A percentile compares a stretch with the other conserved stretches of the same genome.
Conservation (phyloP, 345 rosid species). For the Acer campestre region DNA sequence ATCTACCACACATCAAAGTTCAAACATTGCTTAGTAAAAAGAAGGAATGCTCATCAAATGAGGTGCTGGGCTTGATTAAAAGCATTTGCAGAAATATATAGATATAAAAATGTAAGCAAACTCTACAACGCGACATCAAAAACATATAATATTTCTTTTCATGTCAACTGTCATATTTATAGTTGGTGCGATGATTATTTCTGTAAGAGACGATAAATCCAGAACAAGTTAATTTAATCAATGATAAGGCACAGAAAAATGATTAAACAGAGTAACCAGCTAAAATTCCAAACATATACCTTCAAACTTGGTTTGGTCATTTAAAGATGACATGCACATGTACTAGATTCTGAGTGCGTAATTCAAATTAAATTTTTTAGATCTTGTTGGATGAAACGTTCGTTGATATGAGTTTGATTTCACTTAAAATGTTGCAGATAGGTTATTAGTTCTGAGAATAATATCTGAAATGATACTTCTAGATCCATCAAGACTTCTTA, state of each 20-base stretch:
- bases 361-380: too few species aligned
- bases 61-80: not conserved
- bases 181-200: not conserved
- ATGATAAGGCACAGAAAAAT: not conserved
- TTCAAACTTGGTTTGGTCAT: not conserved
- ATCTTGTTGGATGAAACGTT: too few species aligned
- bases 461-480: not conserved
- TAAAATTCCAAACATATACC: not conserved
- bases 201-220: not conserved
- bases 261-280: not conserved
- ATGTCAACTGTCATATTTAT: not conserved
- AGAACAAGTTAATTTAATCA: not conserved
- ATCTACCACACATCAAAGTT: not conserved
- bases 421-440: not conserved
- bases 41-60: not conserved
- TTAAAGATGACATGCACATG: not conserved
- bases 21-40: not conserved
- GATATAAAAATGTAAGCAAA: not conserved
- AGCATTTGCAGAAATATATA: constrained; percentile 2
- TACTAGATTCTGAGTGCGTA: too few species aligned
- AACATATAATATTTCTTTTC: not conserved
- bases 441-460: not conserved
- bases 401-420: too few species aligned
- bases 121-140: not conserved
- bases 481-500: not conserved